phyloP scores from a whole-genome alignment of 202 grass and related monocot species.

The Zizania palustris region DNA sequence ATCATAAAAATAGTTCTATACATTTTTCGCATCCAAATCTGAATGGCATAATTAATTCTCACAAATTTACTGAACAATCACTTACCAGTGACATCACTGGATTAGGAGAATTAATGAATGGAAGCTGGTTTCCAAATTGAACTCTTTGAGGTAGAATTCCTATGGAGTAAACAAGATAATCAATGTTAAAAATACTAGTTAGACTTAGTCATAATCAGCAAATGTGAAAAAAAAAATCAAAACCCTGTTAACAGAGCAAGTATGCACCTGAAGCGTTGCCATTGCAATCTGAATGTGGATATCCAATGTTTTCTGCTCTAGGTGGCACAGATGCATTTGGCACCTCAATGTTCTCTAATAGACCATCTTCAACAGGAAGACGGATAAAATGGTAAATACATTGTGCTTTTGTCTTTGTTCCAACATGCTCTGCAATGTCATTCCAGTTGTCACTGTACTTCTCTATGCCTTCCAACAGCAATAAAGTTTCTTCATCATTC shows the following conservation, averaged over 20 bases:
- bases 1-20: constrained; percentile 2
- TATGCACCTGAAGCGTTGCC: constrained; percentile 56
- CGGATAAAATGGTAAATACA: constrained; percentile 94
- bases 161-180: constrained; percentile 38
- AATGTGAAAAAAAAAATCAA: neutral
- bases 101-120: constrained; percentile 88
- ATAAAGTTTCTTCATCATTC: constrained; percentile 85
- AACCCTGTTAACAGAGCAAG: constrained; percentile 27
- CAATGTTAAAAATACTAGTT: constrained; percentile 32
- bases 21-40: neutral
- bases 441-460: constrained; percentile 86
- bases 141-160: constrained; percentile 46
- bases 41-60: neutral
- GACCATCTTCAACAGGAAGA: constrained; percentile 72
- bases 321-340: constrained; percentile 39
- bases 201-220: neutral
- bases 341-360: constrained; percentile 79
- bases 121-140: constrained; percentile 61
- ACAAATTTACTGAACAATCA: neutral
- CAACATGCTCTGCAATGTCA: constrained; percentile 82
- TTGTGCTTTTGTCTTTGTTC: constrained; percentile 86
- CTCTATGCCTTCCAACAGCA: constrained; percentile 86
- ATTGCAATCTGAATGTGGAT: constrained; percentile 56
- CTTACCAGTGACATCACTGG: constrained; percentile 95
- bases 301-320: constrained; percentile 39